Percentiles rank a stretch among this genome's conserved stretches.
These are phyloP conservation scores for Penstemon davidsonii DNA, from an alignment of 257 asterid genomes.

Conservation along the genomic window DNA sequence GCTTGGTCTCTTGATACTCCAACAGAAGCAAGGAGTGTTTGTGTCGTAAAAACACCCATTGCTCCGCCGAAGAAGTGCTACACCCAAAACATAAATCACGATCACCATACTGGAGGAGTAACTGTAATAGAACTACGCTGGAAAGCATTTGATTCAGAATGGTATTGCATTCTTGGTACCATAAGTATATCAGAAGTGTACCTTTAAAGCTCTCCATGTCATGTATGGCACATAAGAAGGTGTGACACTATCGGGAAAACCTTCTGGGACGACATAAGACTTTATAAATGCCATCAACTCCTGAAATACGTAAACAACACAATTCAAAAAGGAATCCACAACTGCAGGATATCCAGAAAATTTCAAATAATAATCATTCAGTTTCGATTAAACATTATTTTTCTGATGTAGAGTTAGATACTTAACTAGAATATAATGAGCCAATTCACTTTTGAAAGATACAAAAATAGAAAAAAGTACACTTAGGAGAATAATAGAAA, in stretches of 20 bases:
- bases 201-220: slow-evolving; percentile 99
- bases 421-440: not conserved
- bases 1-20: slow-evolving; percentile 70
- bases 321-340: not conserved
- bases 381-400: not conserved
- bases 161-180: not conserved
- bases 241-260: slow-evolving; percentile 85
- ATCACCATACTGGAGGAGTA: slow-evolving; percentile 22
- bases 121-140: slow-evolving; percentile 15
- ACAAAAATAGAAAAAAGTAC: not conserved
- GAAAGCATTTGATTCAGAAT: slow-evolving; percentile 10
- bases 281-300: slow-evolving; percentile 71
- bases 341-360: not conserved
- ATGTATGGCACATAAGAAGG: slow-evolving; percentile 98
- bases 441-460: too few species aligned
- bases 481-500: not conserved
- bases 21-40: slow-evolving; percentile 79
- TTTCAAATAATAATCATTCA: not conserved
- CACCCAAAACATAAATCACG: slow-evolving; percentile 31
- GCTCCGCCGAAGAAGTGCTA: slow-evolving; percentile 99
- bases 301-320: slow-evolving; percentile 39
- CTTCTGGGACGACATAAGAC: slow-evolving; percentile 96
- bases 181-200: slow-evolving; percentile 27
- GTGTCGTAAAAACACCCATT: slow-evolving; percentile 97
- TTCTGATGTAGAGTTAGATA: slow-evolving; percentile 12